Evolutionary conservation across 1,284 basidiomycete genomes (phyloP), one percentile per base, ranked within the genome.

Genomic region (Coniferiporia sulphurascens): DNA sequence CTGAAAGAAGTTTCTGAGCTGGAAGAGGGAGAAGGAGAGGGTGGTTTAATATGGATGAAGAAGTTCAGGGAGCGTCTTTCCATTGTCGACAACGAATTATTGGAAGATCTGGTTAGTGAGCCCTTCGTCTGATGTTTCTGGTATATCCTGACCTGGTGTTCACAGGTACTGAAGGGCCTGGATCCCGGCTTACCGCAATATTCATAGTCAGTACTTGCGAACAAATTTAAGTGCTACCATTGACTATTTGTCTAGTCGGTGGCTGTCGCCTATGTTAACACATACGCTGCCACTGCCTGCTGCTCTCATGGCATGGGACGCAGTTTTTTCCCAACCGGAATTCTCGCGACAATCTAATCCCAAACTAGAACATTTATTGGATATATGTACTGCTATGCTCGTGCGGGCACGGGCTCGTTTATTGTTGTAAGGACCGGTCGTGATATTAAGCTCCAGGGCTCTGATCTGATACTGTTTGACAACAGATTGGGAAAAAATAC

Each of bases 141-240:
- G 21, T 41, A 54, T 36, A 21, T 60, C 54, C 52, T 9, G 63
- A 46, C 19, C 4, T 46, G 36, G 32, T 58, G 63, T 22, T 60
- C 72, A 43, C 58, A 81, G 87, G 74, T 78, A 66, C 70, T 71
- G 6, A 85, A 84, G 65, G 85, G 87, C 1, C 74, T 91, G 12
- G 85, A 89, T 67, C 89, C 89, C 27, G 73, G 77, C 27, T 73
- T 87, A 45, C 89, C 89, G 1, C 87, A 91, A 71, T 91, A 89
- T 70, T 90, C 89, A 55, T 87, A 87, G 88, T 91, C 70, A 63
- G 88, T 74, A 6, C 41, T n/a, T 36, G 46, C 15, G 17, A 27
- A 44, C 7, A 49, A 34, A 7, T n/a, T n/a, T n/a, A 38, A 52
- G 48, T 59, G 9, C 35, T n/a, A 58, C 38, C 38, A 22, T 58